phyloP scores from a whole-genome alignment of 106 monocot genomes.

The Phalaenopsis equestris region DNA sequence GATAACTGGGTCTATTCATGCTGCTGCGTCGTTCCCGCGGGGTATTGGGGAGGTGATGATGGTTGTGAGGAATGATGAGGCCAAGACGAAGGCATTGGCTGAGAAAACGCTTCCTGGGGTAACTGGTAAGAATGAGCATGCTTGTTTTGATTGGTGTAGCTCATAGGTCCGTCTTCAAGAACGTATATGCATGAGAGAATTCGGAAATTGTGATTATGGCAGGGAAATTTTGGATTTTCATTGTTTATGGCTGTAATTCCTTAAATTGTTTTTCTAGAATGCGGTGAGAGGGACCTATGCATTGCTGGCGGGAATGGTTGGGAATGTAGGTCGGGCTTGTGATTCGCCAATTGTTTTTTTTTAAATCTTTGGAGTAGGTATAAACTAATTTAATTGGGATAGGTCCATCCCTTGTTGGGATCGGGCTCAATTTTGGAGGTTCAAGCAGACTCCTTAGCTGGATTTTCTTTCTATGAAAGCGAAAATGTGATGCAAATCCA shows the following conservation, averaged over 20 bases:
- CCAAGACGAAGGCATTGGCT: conserved; percentile 41
- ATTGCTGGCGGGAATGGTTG: too few species aligned
- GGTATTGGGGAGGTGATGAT: conserved; percentile 40
- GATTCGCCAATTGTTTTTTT: too few species aligned
- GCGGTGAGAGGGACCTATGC: too few species aligned
- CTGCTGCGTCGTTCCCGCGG: conserved; percentile 37
- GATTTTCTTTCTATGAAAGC: not conserved
- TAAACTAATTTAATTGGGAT: too few species aligned
- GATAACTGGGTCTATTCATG: conserved; percentile 16
- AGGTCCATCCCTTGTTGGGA: too few species aligned
- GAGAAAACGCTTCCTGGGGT: conserved; percentile 39
- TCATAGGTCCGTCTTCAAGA: not conserved
- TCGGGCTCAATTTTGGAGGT: not conserved
- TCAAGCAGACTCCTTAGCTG: not conserved
- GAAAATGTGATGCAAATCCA: not conserved
- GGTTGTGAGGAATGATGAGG: not conserved
- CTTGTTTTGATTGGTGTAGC: not conserved
- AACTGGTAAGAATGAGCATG: conserved; percentile 28
- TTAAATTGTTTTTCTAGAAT: too few species aligned
- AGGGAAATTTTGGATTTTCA: not conserved
- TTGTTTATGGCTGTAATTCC: not conserved
- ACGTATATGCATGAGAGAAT: not conserved
- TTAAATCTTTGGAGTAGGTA: too few species aligned
- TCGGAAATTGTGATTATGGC: not conserved
- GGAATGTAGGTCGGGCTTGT: too few species aligned